phyloP scores from a whole-genome alignment of 495 filamentous ascomycete genomes.

The Tuber indicum region DNA sequence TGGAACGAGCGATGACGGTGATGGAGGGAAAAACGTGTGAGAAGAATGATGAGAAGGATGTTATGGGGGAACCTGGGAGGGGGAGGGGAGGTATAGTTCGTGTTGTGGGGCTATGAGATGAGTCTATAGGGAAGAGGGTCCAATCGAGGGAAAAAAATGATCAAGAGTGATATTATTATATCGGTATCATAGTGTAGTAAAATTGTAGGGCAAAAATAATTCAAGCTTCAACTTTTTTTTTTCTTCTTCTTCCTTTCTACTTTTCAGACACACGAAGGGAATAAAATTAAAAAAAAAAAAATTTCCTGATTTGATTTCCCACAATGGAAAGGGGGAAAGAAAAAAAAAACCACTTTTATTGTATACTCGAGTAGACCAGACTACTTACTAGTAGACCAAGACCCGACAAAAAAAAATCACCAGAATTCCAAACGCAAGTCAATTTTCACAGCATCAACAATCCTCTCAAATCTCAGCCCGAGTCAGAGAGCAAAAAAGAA shows the following conservation, averaged over 20 bases:
- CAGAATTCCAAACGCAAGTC: neutral
- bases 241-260: neutral
- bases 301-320: neutral
- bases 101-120: conserved; percentile 14
- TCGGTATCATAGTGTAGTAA: neutral
- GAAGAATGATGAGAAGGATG: conserved; percentile 42
- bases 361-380: neutral
- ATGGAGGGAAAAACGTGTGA: conserved; percentile 10
- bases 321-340: neutral
- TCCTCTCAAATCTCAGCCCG: neutral
- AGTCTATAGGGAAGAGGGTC: neutral
- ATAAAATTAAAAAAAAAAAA: too few relatives aligned
- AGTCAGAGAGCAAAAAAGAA: neutral
- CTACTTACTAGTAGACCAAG: neutral
- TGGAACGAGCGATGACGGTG: conserved; percentile 18
- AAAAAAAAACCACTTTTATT: neutral
- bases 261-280: too few relatives aligned
- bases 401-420: neutral
- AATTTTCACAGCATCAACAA: neutral
- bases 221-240: neutral
- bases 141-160: neutral
- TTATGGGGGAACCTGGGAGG: conserved; percentile 39
- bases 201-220: neutral
- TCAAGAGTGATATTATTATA: too few relatives aligned
- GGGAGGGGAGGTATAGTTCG: conserved; percentile 47